phyloP scores from a whole-genome alignment of 73 alveolate genomes.

The Diophrys appendiculata region DNA sequence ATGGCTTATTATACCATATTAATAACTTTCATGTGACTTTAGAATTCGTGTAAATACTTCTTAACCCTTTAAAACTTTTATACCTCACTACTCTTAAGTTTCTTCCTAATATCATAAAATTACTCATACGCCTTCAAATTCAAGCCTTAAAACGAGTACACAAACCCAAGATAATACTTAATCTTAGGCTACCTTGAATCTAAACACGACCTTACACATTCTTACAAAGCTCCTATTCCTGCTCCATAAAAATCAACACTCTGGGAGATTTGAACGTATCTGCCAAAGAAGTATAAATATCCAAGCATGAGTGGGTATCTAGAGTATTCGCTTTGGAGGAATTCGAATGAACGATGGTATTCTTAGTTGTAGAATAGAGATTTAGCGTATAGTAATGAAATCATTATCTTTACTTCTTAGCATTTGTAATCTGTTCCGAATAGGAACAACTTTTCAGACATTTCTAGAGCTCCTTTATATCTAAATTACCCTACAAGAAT shows the following conservation, averaged over 20 bases:
- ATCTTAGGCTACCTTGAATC: slow-evolving; percentile 1
- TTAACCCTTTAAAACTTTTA: too few relatives aligned
- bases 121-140: slow-evolving; percentile 14
- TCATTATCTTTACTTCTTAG: not conserved
- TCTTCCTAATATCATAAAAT: too few relatives aligned
- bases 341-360: slow-evolving; percentile 14
- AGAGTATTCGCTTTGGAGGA: slow-evolving; percentile 44
- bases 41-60: too few relatives aligned
- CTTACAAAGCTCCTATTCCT: slow-evolving; percentile 63
- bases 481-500: not conserved
- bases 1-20: too few relatives aligned
- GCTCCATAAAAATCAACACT: slow-evolving; percentile 30
- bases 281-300: slow-evolving; percentile 48
- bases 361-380: not conserved
- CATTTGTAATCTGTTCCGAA: slow-evolving; percentile 1
- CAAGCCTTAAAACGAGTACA: not conserved
- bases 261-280: slow-evolving; percentile 25
- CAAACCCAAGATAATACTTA: slow-evolving; percentile 41
- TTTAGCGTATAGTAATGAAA: slow-evolving; percentile 14
- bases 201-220: slow-evolving; percentile 39
- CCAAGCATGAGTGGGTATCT: slow-evolving; percentile 47
- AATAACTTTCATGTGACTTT: too few relatives aligned
- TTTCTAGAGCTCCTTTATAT: not conserved
- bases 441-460: slow-evolving; percentile 7
- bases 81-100: too few relatives aligned